Conservation (phyloP, 768 basidiomycete species). For the Phallus indusiatus region DNA sequence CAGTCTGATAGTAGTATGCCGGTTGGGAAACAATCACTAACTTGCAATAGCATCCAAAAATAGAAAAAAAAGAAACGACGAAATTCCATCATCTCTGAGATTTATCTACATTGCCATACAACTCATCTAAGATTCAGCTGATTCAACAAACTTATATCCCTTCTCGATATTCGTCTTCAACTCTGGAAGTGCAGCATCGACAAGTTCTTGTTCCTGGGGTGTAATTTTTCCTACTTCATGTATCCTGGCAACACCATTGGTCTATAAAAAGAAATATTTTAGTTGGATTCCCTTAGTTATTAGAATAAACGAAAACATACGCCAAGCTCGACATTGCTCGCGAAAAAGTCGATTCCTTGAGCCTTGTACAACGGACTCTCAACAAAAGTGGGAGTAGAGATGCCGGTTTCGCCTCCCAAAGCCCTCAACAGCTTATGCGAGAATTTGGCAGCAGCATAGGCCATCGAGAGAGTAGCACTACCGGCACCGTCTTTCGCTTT, state of each 20-base stretch:
- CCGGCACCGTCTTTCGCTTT: conserved; percentile 91
- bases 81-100: too few species aligned
- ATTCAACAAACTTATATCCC: conserved; percentile 63
- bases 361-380: conserved; percentile 77
- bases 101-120: too few species aligned
- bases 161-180: conserved; percentile 98
- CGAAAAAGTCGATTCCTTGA: conserved; percentile 92
- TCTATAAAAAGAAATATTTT: conserved; percentile 29
- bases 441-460: conserved; percentile 69
- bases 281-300: conserved; percentile 8
- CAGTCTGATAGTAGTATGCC: too few species aligned
- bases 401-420: conserved; percentile 55
- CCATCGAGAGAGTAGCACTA: conserved; percentile 70
- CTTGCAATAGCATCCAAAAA: too few species aligned
- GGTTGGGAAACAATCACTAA: too few species aligned
- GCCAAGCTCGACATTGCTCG: conserved; percentile 87
- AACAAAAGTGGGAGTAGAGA: conserved; percentile 77
- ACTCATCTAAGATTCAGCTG: neutral
- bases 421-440: conserved; percentile 51
- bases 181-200: conserved; percentile 83
- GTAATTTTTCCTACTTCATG: conserved; percentile 73
- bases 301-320: conserved; percentile 36
- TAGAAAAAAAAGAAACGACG: too few species aligned
- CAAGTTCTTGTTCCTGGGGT: conserved; percentile 73
- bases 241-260: conserved; percentile 89